Evolutionary conservation across 129 eudicot species (phyloP).

Genomic region (Flaveria brownii): DNA sequence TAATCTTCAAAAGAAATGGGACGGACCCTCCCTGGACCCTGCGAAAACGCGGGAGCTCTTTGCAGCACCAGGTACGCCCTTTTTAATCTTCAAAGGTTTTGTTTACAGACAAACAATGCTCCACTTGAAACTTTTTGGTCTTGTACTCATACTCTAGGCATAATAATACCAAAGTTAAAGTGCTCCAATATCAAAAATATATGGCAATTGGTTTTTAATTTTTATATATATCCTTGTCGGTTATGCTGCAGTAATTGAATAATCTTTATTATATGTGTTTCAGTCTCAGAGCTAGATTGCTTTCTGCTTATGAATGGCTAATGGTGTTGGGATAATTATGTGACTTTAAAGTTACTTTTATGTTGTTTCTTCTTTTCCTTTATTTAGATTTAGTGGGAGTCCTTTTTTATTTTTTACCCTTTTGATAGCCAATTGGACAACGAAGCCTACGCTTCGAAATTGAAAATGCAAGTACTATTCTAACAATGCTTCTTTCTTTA

Average conservation of each 20-base stretch:
- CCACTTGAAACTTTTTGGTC: constrained; percentile 42
- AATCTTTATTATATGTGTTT: constrained; percentile 24
- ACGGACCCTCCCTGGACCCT: no score
- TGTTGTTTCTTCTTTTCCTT: constrained; percentile 35
- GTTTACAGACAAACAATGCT: constrained; percentile 39
- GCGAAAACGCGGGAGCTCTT: no score
- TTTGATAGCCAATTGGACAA: constrained; percentile 17
- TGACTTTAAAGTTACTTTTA: constrained; percentile 34
- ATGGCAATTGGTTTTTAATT: constrained; percentile 22
- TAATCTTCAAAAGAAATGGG: constrained; percentile 30
- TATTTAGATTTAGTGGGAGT: constrained; percentile 26
- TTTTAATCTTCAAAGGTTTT: no score
- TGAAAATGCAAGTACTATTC: neutral
- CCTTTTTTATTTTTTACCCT: constrained; percentile 18
- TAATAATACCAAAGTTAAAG: constrained; percentile 32
- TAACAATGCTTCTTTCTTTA: neutral
- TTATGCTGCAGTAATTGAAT: constrained; percentile 27
- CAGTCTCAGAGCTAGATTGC: constrained; percentile 15
- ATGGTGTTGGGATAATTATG: constrained; percentile 31
- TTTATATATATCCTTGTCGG: constrained; percentile 20
- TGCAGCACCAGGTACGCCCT: no score
- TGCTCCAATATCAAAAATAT: constrained; percentile 26
- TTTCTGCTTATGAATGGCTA: constrained; percentile 18
- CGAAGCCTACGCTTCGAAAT: constrained; percentile 1
- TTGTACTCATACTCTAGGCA: constrained; percentile 37